Evolutionary conservation across 306 rosid species (phyloP), one percentile per base, ranked within the genome.

Genomic region (Amphicarpaea edgeworthii): DNA sequence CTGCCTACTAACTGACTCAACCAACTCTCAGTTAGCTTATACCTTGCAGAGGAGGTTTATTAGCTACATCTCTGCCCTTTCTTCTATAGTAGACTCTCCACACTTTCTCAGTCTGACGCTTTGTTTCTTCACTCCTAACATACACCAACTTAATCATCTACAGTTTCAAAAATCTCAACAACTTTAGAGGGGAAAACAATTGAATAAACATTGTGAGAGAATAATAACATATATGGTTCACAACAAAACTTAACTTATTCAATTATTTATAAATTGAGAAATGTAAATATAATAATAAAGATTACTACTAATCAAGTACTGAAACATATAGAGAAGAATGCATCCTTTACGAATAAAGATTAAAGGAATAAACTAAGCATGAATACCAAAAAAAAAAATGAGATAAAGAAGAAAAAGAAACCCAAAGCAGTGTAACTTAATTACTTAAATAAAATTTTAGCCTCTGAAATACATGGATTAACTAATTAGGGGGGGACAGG

Each of bases 291-390:
- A 28, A 20, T 53, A 70, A 41, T 12, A 45, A 42, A 26, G 23
- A 23, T 60, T 19, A 21, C 64, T 14, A 1, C 20, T 19, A 73
- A 50, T 62, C 8, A 53, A 26, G 32, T 49, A 47, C 19, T 62
- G 28, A 70, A 79, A 68, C 73, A 50, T 42, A 54, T 21, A 73
- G 57, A 65, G 34, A 16, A 28, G 16, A 54, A 55, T 55, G 23
- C n/a, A 23, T 10, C 16, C 6, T 68, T 41, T 15, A 21, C 0
- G n/a, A 68, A 21, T 34, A 70, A 47, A 69, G 23, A 41, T 60
- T 49, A 15, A 55, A 12, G 16, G 16, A 50, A 54, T 24, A 66
- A 79, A 9, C 34, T 63, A 14, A 40, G 30, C 26, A 67, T 74
- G 68, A 57, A 70, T 32, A 21, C 55, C 55, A 16, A 64, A 64